A percentile compares a stretch with the other conserved stretches of the same genome.
Conservation (phyloP, 169 alveolate genomes). For the Plasmodium inui region DNA sequence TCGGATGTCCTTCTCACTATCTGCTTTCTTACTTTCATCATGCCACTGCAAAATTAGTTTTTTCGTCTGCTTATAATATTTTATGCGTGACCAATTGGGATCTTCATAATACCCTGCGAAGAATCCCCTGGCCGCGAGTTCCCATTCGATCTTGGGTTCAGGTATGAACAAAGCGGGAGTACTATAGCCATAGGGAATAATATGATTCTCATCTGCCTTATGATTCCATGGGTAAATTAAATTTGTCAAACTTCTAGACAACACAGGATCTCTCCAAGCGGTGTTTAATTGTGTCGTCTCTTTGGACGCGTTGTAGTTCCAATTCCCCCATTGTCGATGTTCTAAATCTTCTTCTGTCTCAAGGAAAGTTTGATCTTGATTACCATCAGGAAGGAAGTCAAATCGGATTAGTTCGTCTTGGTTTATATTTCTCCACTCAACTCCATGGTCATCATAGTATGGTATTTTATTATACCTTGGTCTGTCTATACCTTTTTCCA, state of each 20-base stretch:
- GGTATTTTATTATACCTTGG: conserved; percentile 82
- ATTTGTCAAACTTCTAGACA: conserved; percentile 55
- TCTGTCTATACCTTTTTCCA: conserved; percentile 82
- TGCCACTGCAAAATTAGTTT: conserved; percentile 64
- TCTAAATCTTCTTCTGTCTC: conserved; percentile 86
- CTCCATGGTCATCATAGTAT: conserved; percentile 84
- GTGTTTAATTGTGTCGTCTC: conserved; percentile 71
- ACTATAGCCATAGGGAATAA: conserved; percentile 34
- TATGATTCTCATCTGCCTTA: conserved; percentile 63
- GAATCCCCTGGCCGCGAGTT: conserved; percentile 81
- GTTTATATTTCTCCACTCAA: conserved; percentile 77
- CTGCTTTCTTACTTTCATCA: neutral
- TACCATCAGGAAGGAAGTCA: conserved; percentile 82
- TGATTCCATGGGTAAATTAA: conserved; percentile 74
- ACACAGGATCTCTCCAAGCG: conserved; percentile 74
- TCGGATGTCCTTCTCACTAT: neutral
- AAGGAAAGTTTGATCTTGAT: conserved; percentile 80
- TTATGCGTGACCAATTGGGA: conserved; percentile 69
- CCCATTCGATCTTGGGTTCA: conserved; percentile 81
- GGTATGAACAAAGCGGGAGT: conserved; percentile 77
- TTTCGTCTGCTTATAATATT: conserved; percentile 30
- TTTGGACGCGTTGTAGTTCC: conserved; percentile 75
- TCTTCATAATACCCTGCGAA: conserved; percentile 81
- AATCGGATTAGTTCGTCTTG: conserved; percentile 78
- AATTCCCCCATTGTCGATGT: conserved; percentile 86